phyloP scores from a whole-genome alignment of 352 stramenopile species.

The Aphanomyces cochlioides region DNA sequence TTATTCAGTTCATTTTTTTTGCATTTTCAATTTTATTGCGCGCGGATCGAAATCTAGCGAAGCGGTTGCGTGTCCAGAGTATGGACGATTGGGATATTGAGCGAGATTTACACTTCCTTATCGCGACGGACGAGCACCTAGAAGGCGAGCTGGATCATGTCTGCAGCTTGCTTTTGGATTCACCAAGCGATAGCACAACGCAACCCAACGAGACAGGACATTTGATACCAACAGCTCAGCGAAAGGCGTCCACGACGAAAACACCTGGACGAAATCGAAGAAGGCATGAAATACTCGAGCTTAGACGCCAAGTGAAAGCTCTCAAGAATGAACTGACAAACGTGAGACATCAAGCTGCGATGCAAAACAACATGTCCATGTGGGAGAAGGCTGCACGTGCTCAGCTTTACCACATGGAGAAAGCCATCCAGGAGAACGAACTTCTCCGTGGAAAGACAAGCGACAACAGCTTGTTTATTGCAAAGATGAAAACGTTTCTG shows the following conservation, averaged over 20 bases:
- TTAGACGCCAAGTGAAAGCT: not conserved
- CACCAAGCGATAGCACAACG: not conserved
- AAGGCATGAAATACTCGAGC: conserved; percentile 1
- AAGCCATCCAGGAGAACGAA: not conserved
- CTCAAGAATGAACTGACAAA: not conserved
- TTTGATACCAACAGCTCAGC: not conserved
- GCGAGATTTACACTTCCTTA: not conserved
- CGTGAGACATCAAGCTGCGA: not conserved
- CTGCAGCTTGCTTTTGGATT: not conserved
- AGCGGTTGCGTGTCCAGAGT: not conserved
- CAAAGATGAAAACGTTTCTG: not conserved
- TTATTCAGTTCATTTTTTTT: no score
- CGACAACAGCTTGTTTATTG: not conserved
- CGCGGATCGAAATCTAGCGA: no score
- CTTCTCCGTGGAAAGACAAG: not conserved
- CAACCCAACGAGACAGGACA: not conserved
- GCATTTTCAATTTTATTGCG: no score
- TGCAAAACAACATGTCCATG: not conserved
- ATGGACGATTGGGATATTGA: not conserved
- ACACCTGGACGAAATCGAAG: not conserved
- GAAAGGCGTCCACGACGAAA: not conserved
- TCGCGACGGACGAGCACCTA: not conserved
- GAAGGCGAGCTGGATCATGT: not conserved
- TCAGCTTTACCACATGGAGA: not conserved
- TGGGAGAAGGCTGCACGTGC: not conserved